These are phyloP conservation scores for Mycosarcoma mackinlayi DNA, from an alignment of 1,284 basidiomycete species.

Conservation along the genomic window DNA sequence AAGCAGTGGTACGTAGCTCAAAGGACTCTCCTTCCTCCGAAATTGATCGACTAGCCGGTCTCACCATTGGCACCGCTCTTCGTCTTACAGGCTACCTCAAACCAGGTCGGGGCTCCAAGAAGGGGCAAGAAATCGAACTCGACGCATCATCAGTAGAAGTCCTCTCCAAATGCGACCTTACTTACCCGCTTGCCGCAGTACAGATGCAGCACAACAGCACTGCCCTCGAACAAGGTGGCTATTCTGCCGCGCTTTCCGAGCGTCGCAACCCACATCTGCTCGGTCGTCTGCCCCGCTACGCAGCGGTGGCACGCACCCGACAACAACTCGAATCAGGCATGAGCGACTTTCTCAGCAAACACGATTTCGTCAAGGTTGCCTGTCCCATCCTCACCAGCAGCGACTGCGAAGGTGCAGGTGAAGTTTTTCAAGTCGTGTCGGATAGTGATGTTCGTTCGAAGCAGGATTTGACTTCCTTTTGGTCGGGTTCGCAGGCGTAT, in stretches of 20 bases:
- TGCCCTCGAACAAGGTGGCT: constrained; percentile 12
- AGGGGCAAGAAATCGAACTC: constrained; percentile 57
- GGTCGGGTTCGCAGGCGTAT: constrained; percentile 74
- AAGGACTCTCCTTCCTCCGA: constrained; percentile 13
- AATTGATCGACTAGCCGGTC: constrained; percentile 25
- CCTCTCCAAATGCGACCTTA: constrained; percentile 46
- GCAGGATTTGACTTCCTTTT: constrained; percentile 36
- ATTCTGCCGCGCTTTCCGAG: constrained; percentile 30
- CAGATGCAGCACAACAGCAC: constrained; percentile 33
- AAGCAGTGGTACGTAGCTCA: constrained; percentile 50
- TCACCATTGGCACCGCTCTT: constrained; percentile 56
- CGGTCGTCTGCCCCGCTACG: constrained; percentile 35
- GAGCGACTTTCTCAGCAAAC: constrained; percentile 8
- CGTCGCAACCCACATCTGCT: constrained; percentile 56
- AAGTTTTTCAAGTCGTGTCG: constrained; percentile 82
- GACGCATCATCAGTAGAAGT: constrained; percentile 28
- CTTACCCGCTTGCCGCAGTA: constrained; percentile 32
- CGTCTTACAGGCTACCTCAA: constrained; percentile 39
- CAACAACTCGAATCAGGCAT: constrained; percentile 48
- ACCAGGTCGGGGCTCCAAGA: constrained; percentile 40
- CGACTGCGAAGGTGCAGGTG: constrained; percentile 98
- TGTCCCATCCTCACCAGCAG: constrained; percentile 88
- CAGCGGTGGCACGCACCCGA: constrained; percentile 42
- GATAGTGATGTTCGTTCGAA: constrained; percentile 37
- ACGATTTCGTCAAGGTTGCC: constrained; percentile 83